A percentile compares a stretch with the other conserved stretches of the same genome.
Conservation (phyloP, 148 eudicot genomes). For the Nyssa sinensis region DNA sequence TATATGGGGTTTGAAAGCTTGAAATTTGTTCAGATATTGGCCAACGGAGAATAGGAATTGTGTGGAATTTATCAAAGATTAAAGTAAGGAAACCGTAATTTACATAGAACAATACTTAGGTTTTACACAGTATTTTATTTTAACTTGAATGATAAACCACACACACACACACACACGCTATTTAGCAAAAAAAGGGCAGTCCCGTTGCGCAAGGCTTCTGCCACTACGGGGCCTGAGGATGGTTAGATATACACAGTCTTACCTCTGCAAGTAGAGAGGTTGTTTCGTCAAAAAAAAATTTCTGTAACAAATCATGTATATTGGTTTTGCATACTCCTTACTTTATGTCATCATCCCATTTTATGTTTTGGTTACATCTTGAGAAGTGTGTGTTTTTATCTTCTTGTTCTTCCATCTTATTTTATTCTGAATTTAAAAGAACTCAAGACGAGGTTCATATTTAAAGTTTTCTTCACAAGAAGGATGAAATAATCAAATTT, state of each 20-base stretch:
- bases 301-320: too few species aligned
- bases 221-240: too few species aligned
- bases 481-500: background rate
- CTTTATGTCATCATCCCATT: background rate
- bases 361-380: background rate
- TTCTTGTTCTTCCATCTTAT: background rate
- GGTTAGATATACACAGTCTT: too few species aligned
- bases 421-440: background rate
- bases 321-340: background rate
- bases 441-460: background rate
- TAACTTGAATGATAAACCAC: background rate
- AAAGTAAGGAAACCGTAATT: background rate
- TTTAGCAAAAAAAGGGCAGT: too few species aligned
- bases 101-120: background rate
- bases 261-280: too few species aligned
- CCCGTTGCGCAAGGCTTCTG: too few species aligned
- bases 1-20: background rate
- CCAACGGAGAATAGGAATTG: background rate
- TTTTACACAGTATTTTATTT: background rate
- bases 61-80: background rate
- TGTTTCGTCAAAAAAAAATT: too few species aligned
- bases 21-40: background rate
- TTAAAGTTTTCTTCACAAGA: background rate
- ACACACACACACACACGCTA: too few species aligned
- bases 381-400: background rate